phyloP scores from a whole-genome alignment of 2,329 filamentous ascomycete genomes.

The Mycosphaerella sp. region DNA sequence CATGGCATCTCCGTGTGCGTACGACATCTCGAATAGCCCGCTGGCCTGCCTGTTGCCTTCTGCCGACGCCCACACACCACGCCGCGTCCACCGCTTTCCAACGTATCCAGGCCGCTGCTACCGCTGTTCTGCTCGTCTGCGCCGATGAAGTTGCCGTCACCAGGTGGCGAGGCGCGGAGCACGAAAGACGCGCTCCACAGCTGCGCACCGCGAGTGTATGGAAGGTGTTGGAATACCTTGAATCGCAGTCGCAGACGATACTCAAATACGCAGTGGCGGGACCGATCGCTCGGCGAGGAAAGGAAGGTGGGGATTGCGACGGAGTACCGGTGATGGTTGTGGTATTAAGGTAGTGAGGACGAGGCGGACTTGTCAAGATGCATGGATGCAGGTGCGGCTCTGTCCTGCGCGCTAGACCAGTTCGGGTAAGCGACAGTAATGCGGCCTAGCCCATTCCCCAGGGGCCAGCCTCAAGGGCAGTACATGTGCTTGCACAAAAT shows the following conservation, averaged over 20 bases:
- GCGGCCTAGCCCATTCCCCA: too few relatives aligned
- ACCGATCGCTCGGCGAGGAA: background rate
- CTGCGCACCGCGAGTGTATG: background rate
- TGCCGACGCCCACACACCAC: background rate
- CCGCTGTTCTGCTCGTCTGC: slow-evolving; percentile 1
- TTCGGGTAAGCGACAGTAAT: too few relatives aligned
- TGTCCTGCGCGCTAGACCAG: too few relatives aligned
- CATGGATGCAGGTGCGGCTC: too few relatives aligned
- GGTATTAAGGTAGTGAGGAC: background rate
- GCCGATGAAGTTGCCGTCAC: slow-evolving; percentile 7
- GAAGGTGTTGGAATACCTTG: background rate
- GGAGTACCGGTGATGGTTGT: background rate
- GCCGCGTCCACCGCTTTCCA: background rate
- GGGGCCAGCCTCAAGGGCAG: too few relatives aligned
- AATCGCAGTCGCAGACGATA: background rate
- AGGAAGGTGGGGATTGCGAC: background rate
- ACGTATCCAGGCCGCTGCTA: background rate
- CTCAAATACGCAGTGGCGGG: background rate
- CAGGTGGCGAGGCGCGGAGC: slow-evolving; percentile 19
- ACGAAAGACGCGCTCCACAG: slow-evolving; percentile 16
- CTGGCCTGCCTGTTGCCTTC: background rate
- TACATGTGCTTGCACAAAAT: too few relatives aligned
- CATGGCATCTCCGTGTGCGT: slow-evolving; percentile 25
- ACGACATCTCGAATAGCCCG: slow-evolving; percentile 14
- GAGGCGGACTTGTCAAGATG: background rate